Evolutionary conservation across 163 green algal genomes (phyloP), one percentile per base, ranked within the genome.

Genomic region (Scenedesmus sp.): DNA sequence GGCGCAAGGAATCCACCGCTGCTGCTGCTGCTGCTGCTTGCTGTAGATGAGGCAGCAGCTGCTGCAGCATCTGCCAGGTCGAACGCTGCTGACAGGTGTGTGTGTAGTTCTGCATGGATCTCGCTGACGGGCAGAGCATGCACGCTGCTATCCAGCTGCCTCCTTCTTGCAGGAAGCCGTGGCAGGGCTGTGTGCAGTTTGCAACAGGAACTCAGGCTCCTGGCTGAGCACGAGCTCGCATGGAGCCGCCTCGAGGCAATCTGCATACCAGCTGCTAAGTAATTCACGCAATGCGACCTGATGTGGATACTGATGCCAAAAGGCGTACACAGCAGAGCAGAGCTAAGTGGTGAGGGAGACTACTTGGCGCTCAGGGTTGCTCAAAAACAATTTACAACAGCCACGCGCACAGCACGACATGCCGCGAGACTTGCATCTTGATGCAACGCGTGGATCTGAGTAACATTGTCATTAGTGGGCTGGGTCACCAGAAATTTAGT

Each of bases 1-100:
- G 97, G 96, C 6, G 94, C 86, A 20, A 98, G 92, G 93, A 95
- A 98, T 37, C 96, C 96, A 61, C 72, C 61, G 59, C 35, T 76
- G 81, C 53, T 81, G 46, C 35, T 56, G 65, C 53, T 73, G 61
- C 12, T 35, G 12, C 0, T 42, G 37, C 44, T 35, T 51, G 59
- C 81, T 44, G 88, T 81, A 44, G 81, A 42, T 44, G 81, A 49
- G 40, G 68, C 88, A 37, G 88, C 88, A 49, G 81, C 65, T 44
- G 81, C 81, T 59, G 68, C 88, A 37, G 88, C 88, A 49, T 83
- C 81, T 56, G 88, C 88, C 37, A 89, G 46, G 46, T 92, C 88
- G 15, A 51, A 80, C 6, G 51, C n/a, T 53, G 81, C 65, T 40
- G 46, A 16, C 3, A 84, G 30, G 70, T 92, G 88, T n/a, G 65